Evolutionary conservation across 2,329 filamentous ascomycete species (phyloP).

Genomic region (Zymoseptoria passerinii): DNA sequence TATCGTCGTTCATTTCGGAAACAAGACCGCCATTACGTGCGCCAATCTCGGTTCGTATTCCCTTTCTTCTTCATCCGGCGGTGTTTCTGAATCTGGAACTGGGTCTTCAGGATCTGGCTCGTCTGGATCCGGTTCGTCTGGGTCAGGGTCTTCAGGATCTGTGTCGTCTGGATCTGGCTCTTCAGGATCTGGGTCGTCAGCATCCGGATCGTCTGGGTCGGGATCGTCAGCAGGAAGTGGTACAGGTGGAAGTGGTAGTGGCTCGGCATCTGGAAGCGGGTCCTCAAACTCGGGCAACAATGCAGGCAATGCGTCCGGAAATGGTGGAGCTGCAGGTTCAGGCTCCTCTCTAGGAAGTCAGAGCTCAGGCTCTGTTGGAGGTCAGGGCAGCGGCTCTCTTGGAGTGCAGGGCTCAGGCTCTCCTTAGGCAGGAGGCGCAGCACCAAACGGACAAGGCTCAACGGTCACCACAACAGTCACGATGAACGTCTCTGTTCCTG

Average conservation of each 20-base stretch:
- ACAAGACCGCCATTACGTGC: constrained; percentile 49
- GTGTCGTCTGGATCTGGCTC: too few relatives aligned
- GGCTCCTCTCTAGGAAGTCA: too few relatives aligned
- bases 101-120: constrained; percentile 1
- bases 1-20: constrained; percentile 46
- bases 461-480: constrained; percentile 4
- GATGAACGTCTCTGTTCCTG: neutral
- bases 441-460: neutral
- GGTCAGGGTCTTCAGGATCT: too few relatives aligned
- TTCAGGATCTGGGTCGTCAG: neutral
- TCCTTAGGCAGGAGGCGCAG: neutral
- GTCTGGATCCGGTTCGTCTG: constrained; percentile 1
- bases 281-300: neutral
- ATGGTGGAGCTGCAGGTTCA: too few relatives aligned
- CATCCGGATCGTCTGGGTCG: too few relatives aligned
- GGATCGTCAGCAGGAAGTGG: neutral
- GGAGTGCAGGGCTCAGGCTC: neutral
- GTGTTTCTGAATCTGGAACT: constrained; percentile 5
- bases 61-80: constrained; percentile 7
- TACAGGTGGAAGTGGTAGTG: neutral
- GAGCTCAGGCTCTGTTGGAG: too few relatives aligned
- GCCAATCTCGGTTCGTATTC: constrained; percentile 42
- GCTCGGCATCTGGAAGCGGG: too few relatives aligned
- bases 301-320: too few relatives aligned
- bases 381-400: neutral